Conservation (phyloP, 78 protist species). For the Isochrysis galbana region DNA sequence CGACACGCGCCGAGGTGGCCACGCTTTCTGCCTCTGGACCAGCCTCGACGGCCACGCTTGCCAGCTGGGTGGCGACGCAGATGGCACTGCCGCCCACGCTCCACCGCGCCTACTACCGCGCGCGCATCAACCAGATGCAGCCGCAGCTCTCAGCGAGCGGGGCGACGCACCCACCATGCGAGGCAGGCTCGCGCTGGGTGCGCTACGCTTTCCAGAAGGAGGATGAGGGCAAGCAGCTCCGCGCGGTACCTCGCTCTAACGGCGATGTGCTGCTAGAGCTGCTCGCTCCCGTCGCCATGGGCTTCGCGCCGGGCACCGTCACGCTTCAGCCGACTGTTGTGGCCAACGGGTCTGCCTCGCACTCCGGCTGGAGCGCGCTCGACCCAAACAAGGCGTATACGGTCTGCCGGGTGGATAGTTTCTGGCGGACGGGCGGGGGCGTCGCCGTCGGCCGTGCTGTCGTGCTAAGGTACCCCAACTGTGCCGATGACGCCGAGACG, state of each 20-base stretch:
- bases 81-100: constrained; percentile 27
- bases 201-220: not conserved
- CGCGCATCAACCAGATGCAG: not conserved
- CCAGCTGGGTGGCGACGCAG: not conserved
- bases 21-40: not conserved
- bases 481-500: not conserved
- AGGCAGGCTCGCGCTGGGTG: not conserved
- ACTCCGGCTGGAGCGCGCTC: not conserved
- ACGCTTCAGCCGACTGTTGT: not conserved
- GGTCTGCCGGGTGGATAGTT: no score
- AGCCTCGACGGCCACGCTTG: not conserved
- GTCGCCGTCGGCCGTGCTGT: no score
- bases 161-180: not conserved
- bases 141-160: not conserved
- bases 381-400: not conserved
- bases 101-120: not conserved
- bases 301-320: not conserved
- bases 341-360: not conserved
- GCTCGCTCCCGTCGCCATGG: not conserved
- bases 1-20: not conserved
- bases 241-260: not conserved
- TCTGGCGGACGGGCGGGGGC: no score
- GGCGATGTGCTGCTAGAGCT: not conserved
- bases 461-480: no score
- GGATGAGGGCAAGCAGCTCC: not conserved